Conservation (phyloP, 2,329 filamentous ascomycete genomes). For the Pleomassaria siparia region DNA sequence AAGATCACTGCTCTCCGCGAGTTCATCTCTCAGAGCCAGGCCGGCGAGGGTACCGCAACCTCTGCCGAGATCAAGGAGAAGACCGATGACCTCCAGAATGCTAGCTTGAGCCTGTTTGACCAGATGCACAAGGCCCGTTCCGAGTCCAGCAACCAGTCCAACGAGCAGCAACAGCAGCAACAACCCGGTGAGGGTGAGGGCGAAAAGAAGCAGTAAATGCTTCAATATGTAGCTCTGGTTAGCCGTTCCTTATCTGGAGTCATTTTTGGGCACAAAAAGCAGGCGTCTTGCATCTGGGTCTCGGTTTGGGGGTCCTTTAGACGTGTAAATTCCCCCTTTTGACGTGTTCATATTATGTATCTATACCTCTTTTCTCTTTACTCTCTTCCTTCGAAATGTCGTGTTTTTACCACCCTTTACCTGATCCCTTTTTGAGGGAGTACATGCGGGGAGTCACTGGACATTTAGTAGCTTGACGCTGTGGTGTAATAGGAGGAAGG, state of each 20-base stretch:
- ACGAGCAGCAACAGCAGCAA: constrained; percentile 48
- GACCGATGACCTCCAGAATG: constrained; percentile 96
- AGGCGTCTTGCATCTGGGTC: constrained; percentile 42
- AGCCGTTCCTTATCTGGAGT: constrained; percentile 24
- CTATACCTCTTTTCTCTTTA: constrained; percentile 38
- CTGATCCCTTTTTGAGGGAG: constrained; percentile 12
- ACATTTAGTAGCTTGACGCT: not conserved
- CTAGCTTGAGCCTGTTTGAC: constrained; percentile 95
- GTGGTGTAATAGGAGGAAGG: constrained; percentile 21
- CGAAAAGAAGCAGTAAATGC: constrained; percentile 69
- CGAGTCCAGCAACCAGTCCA: constrained; percentile 54
- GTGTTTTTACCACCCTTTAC: constrained; percentile 8
- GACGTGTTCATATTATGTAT: constrained; percentile 33
- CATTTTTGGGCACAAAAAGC: constrained; percentile 35
- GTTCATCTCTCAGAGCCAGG: constrained; percentile 91
- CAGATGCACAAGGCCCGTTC: constrained; percentile 98
- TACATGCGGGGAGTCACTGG: not conserved
- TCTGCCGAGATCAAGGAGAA: constrained; percentile 96
- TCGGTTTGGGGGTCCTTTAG: constrained; percentile 34
- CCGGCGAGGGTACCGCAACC: constrained; percentile 82
- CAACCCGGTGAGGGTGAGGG: constrained; percentile 54
- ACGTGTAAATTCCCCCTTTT: constrained; percentile 33
- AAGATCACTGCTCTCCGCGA: constrained; percentile 86
- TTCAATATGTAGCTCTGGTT: constrained; percentile 16
- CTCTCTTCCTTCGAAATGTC: constrained; percentile 15